Base-by-base conservation (phyloP, 768 basidiomycete species). In the Tulasnella sp. region DNA sequence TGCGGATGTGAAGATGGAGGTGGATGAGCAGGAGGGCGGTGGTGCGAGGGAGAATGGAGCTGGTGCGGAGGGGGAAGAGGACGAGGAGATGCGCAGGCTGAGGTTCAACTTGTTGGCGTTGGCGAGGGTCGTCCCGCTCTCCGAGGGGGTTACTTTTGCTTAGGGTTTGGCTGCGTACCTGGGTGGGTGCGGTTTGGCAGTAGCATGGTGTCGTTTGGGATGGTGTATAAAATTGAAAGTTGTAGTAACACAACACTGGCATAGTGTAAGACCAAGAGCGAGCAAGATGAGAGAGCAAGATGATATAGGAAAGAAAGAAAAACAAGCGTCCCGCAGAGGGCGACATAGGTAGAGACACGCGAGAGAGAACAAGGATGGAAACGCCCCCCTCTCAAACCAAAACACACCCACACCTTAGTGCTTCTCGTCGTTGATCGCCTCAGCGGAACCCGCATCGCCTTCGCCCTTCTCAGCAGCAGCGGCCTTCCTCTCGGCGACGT, bases 21-120 rank as follows among this genome's bases (percentile, higher is more conserved):
- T 46, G 34, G 83, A 84, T 18, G 81, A 79, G n/a, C 83, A 82
- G 37, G 37, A 37, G 2, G 37, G 37, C 54, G 81, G 72, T 16
- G 75, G 58, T 72, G 92, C 92, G 42, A 42, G 9, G 42, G 42
- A 14, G 42, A 42, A 42, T 14, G 42, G 42, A 1, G 3, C 8
- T 42, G 42, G 1, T 42, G 12, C 12, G 42, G 42, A 42, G 2
- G 37, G 37, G 84, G 90, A 64, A 24, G 60, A 92, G 73, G 37
- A n/a, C 79, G 87, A 89, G 2, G 82, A 87, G 24, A 74, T 91
- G 83, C 89, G 89, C 78, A 89, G 91, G 77, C 86, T 94, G 75
- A 89, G 94, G 54, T 87, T 95, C 82, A 94, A 94, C 84, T 87
- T 95, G 41, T 88, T 95, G 40, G 93, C 93, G 1, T 87, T 95